Conservation (phyloP, 2,329 filamentous ascomycete genomes). For the Fusarium temperatum region DNA sequence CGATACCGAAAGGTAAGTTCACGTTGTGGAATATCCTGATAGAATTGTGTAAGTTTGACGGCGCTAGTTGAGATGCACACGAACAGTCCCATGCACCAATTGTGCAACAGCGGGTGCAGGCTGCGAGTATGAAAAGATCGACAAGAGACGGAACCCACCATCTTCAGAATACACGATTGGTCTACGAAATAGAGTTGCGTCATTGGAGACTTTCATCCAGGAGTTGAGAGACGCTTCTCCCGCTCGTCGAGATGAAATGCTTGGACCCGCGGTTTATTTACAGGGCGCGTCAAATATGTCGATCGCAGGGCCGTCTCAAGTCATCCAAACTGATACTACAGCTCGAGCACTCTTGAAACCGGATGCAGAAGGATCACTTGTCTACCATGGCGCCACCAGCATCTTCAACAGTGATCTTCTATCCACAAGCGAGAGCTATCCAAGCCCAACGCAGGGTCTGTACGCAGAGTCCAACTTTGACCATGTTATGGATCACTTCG, state of each 20-base stretch:
- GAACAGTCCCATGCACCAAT: not conserved
- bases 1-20: not conserved
- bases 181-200: not conserved
- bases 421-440: not conserved
- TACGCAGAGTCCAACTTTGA: not conserved
- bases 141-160: not conserved
- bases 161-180: not conserved
- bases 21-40: accelerated
- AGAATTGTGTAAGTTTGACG: not conserved
- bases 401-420: not conserved
- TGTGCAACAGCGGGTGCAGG: not conserved
- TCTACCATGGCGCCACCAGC: not conserved
- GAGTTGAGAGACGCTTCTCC: not conserved
- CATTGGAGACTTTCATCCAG: not conserved
- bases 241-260: not conserved
- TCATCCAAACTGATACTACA: not conserved
- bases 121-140: not conserved
- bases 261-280: not conserved
- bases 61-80: not conserved
- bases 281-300: not conserved
- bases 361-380: not conserved
- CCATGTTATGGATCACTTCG: not conserved
- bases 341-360: not conserved
- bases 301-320: not conserved
- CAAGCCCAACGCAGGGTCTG: not conserved